Base-by-base conservation (phyloP, 2,329 filamentous ascomycete species). In the Penicillium sclerotigenum region DNA sequence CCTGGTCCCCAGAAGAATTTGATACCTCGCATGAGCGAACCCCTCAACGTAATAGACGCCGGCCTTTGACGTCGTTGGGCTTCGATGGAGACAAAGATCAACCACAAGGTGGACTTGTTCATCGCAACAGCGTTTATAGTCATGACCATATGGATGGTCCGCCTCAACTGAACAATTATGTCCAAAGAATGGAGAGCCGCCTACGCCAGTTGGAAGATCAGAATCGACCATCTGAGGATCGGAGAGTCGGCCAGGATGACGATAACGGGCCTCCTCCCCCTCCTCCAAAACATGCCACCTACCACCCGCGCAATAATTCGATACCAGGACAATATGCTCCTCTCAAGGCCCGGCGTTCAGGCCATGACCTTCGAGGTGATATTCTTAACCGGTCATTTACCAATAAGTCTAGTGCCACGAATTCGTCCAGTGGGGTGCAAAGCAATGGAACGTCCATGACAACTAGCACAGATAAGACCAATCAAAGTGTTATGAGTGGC, bases 1-100 rank as follows among this genome's bases (percentile, higher is more conserved):
- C 91, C 5, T 99, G 94, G 94, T 94, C 91, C 0, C 91, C 91
- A 0, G 92, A 96, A 66, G 90, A 87, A 8, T 97, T 95, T 67
- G 87, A 87, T 59, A 76, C 82, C 16, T 68, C 77, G 38, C 68
- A 68, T 33, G 69, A 72, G 6, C 56, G 60, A 28, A 68, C 68
- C 13, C 65, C 67, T 60, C 41, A 73, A 60, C 68, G 73, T 58
- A 67, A 69, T 58, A 67, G 69, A 31, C 67, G 74, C 62, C 79
- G 87, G 36, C 87, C 91, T 0, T 81, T 89, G 61, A 94, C 91
- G 4, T 88, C 91, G 0, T 80, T 90, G 67, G 91, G 89, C 0
- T 82, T 91, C 59, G 80, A 82, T 40, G 78, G 80, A 3, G 78
- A 80, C 46, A 71, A 75, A 52, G 74, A 78, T 42, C 72, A 75